Percentiles rank a stretch among this genome's conserved stretches.
phyloP scores from a whole-genome alignment of 371 early-diverging fungal genomes.

The Zychaea mexicana region DNA sequence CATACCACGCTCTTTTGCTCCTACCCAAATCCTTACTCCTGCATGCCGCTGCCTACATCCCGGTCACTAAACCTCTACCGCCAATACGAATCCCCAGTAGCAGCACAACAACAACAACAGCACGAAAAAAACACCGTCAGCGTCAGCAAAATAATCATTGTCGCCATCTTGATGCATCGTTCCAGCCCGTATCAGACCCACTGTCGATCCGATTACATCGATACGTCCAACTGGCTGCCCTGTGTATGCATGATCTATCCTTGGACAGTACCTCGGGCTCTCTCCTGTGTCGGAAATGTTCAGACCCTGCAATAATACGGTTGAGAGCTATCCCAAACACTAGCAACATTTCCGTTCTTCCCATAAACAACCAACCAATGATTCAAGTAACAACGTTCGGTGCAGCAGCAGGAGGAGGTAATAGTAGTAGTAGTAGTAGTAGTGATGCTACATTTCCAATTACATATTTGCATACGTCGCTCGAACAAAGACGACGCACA shows the following conservation, averaged over 20 bases:
- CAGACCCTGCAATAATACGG: background rate
- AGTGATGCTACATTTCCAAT: background rate
- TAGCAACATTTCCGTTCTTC: background rate
- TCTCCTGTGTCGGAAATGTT: background rate
- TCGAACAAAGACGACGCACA: background rate
- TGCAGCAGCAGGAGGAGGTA: background rate
- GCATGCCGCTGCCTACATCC: slow-evolving; percentile 38
- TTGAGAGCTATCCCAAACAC: background rate
- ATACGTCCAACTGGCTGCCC: slow-evolving; percentile 5
- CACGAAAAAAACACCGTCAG: background rate
- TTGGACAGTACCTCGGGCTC: background rate
- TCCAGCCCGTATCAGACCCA: background rate
- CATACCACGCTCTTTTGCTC: slow-evolving; percentile 24
- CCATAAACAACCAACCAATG: background rate
- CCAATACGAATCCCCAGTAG: slow-evolving; percentile 11
- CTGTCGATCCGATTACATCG: background rate
- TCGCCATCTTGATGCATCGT: no score
- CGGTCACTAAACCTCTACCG: slow-evolving; percentile 35
- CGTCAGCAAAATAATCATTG: background rate
- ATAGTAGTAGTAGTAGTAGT: no score
- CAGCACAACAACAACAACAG: background rate
- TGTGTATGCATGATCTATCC: slow-evolving; percentile 9
- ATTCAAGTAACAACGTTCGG: background rate
- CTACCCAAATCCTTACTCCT: slow-evolving; percentile 41
- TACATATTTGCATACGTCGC: background rate